phyloP scores from a whole-genome alignment of 2,329 filamentous ascomycete genomes.

The Sarocladium kiliense region DNA sequence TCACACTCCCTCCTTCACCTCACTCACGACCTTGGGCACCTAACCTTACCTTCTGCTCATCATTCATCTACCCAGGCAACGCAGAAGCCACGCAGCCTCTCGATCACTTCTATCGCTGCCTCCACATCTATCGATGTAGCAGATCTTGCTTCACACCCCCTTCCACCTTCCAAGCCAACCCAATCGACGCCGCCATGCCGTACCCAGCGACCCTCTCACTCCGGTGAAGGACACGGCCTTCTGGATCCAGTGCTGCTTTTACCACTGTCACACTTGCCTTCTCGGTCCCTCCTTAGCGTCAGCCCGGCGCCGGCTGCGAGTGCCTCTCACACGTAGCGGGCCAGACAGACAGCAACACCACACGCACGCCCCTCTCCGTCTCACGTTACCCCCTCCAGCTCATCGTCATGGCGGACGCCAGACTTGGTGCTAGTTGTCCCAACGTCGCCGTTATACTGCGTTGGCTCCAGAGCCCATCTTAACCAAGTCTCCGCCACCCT shows the following conservation, averaged over 20 bases:
- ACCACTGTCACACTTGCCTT: not conserved
- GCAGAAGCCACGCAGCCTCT: not conserved
- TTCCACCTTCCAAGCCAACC: slow-evolving; percentile 17
- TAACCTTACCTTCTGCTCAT: not conserved
- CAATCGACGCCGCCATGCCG: slow-evolving; percentile 9
- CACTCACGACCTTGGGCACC: not conserved
- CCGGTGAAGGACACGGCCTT: slow-evolving; percentile 8
- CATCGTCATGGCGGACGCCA: slow-evolving; percentile 2
- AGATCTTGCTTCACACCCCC: slow-evolving; percentile 17
- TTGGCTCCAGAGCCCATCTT: not conserved
- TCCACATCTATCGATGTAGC: not conserved
- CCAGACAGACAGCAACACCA: not conserved
- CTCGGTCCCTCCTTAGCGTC: not conserved
- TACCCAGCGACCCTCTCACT: slow-evolving; percentile 11
- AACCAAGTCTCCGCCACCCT: not conserved
- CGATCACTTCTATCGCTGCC: not conserved
- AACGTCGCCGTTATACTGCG: not conserved
- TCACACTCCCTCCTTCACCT: not conserved
- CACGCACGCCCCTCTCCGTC: slow-evolving; percentile 1
- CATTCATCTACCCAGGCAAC: not conserved
- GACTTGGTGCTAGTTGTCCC: not conserved
- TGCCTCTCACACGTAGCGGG: not conserved
- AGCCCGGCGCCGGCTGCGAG: not conserved
- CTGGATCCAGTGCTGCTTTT: slow-evolving; percentile 28
- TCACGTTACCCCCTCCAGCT: not conserved